A percentile compares a stretch with the other conserved stretches of the same genome.
phyloP scores from a whole-genome alignment of 1,284 basidiomycete species.

The Mrakiaceae sp. region DNA sequence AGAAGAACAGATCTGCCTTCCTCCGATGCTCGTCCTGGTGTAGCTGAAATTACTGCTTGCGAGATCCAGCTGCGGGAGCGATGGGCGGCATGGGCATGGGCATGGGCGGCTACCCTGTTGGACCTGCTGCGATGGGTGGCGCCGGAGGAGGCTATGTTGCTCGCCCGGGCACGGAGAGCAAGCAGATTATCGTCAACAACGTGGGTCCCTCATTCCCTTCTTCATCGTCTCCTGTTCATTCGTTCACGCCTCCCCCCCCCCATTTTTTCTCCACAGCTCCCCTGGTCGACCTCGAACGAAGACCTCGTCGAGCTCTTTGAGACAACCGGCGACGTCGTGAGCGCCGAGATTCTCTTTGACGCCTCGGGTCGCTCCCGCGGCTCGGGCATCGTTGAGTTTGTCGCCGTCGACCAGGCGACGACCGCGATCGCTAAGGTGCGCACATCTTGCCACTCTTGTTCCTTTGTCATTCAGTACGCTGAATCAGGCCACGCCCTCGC shows the following conservation, averaged over 20 bases:
- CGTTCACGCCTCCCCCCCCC: neutral
- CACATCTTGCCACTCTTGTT: conserved; percentile 41
- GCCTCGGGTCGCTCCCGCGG: conserved; percentile 69
- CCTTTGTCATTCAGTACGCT: conserved; percentile 50
- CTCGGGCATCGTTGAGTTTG: conserved; percentile 88
- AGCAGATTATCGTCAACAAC: conserved; percentile 96
- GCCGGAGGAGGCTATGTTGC: conserved; percentile 34
- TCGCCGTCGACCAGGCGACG: conserved; percentile 76
- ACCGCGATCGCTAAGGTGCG: conserved; percentile 70
- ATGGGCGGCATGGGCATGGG: conserved; percentile 31
- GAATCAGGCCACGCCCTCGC: too few relatives aligned
- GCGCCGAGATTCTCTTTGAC: conserved; percentile 89
- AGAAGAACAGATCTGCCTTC: neutral
- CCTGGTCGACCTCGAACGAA: conserved; percentile 98
- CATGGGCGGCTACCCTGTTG: conserved; percentile 7
- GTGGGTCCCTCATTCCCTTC: conserved; percentile 43
- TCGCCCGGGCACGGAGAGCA: conserved; percentile 41
- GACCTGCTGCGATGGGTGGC: neutral
- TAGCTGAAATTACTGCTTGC: neutral
- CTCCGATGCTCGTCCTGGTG: neutral
- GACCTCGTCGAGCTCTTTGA: conserved; percentile 96
- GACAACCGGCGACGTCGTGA: conserved; percentile 86
- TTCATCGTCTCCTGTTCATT: neutral
- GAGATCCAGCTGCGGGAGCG: conserved; percentile 19
- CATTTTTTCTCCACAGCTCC: conserved; percentile 48